Conservation (phyloP, 257 asterid species). For the Lycium ferocissimum region DNA sequence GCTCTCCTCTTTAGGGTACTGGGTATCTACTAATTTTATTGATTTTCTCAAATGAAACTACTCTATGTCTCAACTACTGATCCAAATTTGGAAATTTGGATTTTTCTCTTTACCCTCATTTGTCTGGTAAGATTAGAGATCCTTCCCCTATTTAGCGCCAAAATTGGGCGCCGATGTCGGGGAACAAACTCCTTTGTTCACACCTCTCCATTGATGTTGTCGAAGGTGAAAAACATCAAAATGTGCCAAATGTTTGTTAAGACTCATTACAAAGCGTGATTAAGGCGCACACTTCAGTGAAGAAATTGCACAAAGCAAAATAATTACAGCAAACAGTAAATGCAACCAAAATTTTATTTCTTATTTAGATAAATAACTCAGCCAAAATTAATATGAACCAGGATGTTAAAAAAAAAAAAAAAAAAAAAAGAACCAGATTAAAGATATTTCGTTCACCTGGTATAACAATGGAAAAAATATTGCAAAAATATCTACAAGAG, state of each 20-base stretch:
- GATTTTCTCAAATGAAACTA: background rate
- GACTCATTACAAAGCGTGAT: background rate
- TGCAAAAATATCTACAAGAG: background rate
- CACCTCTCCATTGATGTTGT: background rate
- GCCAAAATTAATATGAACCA: background rate
- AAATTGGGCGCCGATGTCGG: background rate
- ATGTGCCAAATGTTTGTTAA: background rate
- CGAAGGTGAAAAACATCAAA: background rate
- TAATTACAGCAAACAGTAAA: background rate
- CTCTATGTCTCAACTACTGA: background rate
- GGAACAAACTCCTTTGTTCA: background rate
- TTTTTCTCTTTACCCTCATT: background rate
- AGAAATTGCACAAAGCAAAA: background rate
- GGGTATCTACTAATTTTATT: background rate
- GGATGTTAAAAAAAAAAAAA: background rate
- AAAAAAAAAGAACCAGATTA: background rate
- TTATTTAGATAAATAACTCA: background rate
- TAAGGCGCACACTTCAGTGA: background rate
- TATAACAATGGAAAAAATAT: background rate
- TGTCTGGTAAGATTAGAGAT: background rate
- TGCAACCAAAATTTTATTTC: background rate
- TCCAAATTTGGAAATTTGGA: background rate
- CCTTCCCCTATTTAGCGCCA: background rate
- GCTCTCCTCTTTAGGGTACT: background rate
- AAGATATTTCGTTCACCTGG: background rate